phyloP scores from a whole-genome alignment of 2,329 filamentous ascomycete genomes.

The Colletotrichum orbiculare region DNA sequence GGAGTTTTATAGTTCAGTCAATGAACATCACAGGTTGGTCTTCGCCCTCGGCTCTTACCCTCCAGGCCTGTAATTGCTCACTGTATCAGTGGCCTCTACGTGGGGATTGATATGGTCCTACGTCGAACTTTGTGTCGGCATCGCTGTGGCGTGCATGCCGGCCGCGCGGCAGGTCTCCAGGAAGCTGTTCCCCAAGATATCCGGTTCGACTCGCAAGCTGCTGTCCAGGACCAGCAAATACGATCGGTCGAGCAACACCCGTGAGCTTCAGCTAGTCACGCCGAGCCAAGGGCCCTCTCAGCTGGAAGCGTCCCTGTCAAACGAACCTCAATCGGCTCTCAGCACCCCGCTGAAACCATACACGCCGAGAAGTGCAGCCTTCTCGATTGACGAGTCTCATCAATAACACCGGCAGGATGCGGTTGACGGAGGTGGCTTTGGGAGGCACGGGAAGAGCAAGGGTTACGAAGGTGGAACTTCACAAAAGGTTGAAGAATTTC shows the following conservation, averaged over 20 bases:
- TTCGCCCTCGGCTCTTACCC: neutral
- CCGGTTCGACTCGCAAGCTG: neutral
- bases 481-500: too few relatives aligned
- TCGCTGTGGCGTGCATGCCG: conserved; percentile 10
- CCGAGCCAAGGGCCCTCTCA: neutral
- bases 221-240: neutral
- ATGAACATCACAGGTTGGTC: conserved; percentile 19
- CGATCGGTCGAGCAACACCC: neutral
- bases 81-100: neutral
- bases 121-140: conserved; percentile 8
- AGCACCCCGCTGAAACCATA: neutral
- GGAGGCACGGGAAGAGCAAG: too few relatives aligned
- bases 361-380: neutral
- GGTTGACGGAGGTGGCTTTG: too few relatives aligned
- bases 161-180: neutral
- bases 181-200: conserved; percentile 1
- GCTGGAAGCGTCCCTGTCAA: neutral
- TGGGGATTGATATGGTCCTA: conserved; percentile 19
- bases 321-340: neutral
- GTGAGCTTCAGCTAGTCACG: neutral
- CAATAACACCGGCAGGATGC: too few relatives aligned
- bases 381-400: too few relatives aligned
- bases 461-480: too few relatives aligned
- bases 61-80: neutral
- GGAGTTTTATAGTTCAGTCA: neutral